Evolutionary conservation across 805 yeast species (phyloP), one percentile per base, ranked within the genome.

Genomic region (Lipomyces yamanashiensis): DNA sequence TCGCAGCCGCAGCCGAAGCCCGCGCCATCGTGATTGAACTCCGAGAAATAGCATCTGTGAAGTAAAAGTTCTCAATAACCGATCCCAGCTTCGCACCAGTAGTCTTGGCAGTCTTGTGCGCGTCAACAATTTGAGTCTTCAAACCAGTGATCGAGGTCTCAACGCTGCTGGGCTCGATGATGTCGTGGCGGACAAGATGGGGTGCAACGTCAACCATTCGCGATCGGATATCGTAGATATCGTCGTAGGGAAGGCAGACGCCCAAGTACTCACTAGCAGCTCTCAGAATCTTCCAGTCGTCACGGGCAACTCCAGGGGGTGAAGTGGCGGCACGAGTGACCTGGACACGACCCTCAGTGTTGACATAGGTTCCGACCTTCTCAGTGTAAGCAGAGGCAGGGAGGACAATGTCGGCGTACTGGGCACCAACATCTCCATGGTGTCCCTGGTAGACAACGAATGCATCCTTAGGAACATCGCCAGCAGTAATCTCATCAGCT

Each of bases 371-470:
- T 62, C 89, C 92, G 34, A 86, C 79, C 78, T 90, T 90, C 77
- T 90, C 96, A 45, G 96, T 90, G 82, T 87, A 90, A 45, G 96
- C 96, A 41, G 92, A 83, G 54, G 92, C 92, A 52, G 96, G 96
- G 70, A 90, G 82, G 64, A 90, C 84, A 51, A 90, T 96, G 76
- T 90, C 96, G 51, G 96, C 96, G 71, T 85, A 83, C 8, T 93
- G 86, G 36, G 96, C 96, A 70, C 96, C 96, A 23, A 83, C 76
- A 71, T 90, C 96, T 78, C 96, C 96, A 77, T 90, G 96, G 77
- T 90, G 96, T 61, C 96, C 96, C 79, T 90, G 91, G 79, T 90
- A 90, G 58, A 90, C 86, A 37, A 90, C 96, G 75, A 90, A 90
- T 2, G 96, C 90, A 74, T 90, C 95, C 75, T 81, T 80, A 69